These are phyloP conservation scores for Lanzia echinophila DNA, from an alignment of 2,329 filamentous ascomycete genomes.

Conservation along the genomic window DNA sequence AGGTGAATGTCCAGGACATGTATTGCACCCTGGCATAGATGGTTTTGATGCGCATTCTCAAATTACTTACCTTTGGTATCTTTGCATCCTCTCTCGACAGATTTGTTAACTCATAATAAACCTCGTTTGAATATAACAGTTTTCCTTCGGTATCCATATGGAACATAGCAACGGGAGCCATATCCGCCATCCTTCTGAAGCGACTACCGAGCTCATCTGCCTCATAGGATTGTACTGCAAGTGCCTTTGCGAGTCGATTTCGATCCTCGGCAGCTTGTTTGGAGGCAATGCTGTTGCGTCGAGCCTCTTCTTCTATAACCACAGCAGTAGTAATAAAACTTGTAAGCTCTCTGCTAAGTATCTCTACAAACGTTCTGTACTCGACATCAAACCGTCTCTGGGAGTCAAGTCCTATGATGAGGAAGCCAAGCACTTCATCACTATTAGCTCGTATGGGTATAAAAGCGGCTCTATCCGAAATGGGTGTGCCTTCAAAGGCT, in stretches of 20 bases:
- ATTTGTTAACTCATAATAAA: conserved; percentile 40
- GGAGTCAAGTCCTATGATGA: conserved; percentile 73
- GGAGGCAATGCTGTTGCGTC: conserved; percentile 65
- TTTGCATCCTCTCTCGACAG: neutral
- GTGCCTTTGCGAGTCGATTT: conserved; percentile 61
- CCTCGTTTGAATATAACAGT: conserved; percentile 65
- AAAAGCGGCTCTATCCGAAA: neutral
- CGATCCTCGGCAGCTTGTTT: conserved; percentile 68
- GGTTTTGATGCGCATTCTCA: neutral
- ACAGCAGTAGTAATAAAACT: conserved; percentile 78
- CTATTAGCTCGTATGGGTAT: conserved; percentile 40
- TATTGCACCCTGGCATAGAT: neutral
- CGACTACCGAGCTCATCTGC: conserved; percentile 48
- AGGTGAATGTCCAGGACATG: neutral
- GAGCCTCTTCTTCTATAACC: conserved; percentile 77
- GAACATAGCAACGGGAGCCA: conserved; percentile 68
- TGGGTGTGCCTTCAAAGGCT: neutral
- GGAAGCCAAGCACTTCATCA: conserved; percentile 68
- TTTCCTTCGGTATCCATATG: conserved; percentile 59
- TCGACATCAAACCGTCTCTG: conserved; percentile 73
- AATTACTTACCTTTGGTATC: neutral
- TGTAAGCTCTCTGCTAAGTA: conserved; percentile 67
- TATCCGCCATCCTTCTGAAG: conserved; percentile 65
- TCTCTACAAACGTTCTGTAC: conserved; percentile 69
- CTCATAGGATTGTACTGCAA: conserved; percentile 49